phyloP scores from a whole-genome alignment of 768 basidiomycete genomes.

The Phlebiopsis gigantea region DNA sequence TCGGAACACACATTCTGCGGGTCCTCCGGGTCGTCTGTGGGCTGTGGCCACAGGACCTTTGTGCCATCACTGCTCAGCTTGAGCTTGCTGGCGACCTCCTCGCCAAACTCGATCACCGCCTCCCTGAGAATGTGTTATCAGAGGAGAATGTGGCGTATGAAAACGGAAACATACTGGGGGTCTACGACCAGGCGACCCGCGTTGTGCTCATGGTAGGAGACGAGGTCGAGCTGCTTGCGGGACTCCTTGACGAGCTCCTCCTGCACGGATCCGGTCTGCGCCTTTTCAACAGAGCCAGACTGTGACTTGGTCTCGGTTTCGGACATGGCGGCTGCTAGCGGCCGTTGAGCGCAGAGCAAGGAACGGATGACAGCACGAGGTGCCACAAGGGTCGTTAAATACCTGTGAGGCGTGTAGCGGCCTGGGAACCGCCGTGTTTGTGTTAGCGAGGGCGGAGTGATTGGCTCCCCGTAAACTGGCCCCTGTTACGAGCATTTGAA shows the following conservation, averaged over 20 bases:
- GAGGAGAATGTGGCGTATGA: not conserved
- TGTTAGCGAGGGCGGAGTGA: not conserved
- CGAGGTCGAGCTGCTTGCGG: slow-evolving; percentile 26
- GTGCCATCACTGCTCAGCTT: slow-evolving; percentile 55
- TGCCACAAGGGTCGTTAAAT: not conserved
- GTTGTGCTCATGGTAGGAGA: slow-evolving; percentile 44
- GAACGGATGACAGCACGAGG: not conserved
- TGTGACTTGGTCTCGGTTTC: slow-evolving; percentile 10
- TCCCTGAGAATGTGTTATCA: slow-evolving; percentile 34
- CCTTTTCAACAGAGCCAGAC: slow-evolving; percentile 1
- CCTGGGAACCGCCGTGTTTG: not conserved
- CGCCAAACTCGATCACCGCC: slow-evolving; percentile 58
- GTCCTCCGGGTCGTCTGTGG: slow-evolving; percentile 55
- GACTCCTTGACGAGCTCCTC: not conserved
- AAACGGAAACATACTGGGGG: slow-evolving; percentile 39
- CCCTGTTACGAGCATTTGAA: not conserved
- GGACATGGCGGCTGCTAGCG: not conserved
- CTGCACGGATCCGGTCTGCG: not conserved
- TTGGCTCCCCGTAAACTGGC: not conserved
- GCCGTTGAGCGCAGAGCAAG: not conserved
- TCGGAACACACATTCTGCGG: slow-evolving; percentile 49
- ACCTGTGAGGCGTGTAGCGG: not conserved
- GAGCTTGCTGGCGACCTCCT: slow-evolving; percentile 44
- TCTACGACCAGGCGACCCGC: slow-evolving; percentile 61
- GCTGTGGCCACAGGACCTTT: slow-evolving; percentile 67